A percentile compares a stretch with the other conserved stretches of the same genome.
Conservation (phyloP, 345 rosid species). For the Euphorbia lathyris region DNA sequence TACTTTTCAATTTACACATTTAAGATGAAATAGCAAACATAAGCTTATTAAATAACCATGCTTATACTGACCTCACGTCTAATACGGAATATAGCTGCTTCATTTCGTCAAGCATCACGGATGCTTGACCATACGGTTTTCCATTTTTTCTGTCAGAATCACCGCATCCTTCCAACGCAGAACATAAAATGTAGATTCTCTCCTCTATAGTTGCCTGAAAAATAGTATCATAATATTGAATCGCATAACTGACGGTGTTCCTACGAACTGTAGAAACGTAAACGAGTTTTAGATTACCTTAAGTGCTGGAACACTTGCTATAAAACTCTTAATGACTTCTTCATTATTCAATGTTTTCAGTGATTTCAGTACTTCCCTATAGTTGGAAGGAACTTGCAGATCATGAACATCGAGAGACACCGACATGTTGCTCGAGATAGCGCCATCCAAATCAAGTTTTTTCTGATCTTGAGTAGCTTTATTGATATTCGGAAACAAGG, state of each 20-base stretch:
- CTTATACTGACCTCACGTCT: conserved; percentile 15
- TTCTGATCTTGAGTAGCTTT: not conserved
- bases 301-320: not conserved
- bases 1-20: not conserved
- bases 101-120: conserved; percentile 9
- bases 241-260: not conserved
- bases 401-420: too few relatives aligned
- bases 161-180: conserved; percentile 7
- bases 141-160: not conserved
- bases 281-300: conserved; percentile 13
- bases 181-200: conserved; percentile 8
- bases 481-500: not conserved
- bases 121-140: not conserved
- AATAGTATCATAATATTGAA: not conserved
- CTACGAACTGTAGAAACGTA: not conserved
- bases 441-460: not conserved
- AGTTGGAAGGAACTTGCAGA: not conserved
- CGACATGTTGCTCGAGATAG: too few relatives aligned
- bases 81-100: conserved; percentile 14
- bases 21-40: not conserved
- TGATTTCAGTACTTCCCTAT: conserved; percentile 12
- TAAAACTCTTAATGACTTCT: not conserved
- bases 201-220: conserved; percentile 18
- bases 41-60: not conserved
- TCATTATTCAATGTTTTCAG: not conserved